Base-by-base conservation (phyloP, 495 filamentous ascomycete species). In the Oidiodendron maius region DNA sequence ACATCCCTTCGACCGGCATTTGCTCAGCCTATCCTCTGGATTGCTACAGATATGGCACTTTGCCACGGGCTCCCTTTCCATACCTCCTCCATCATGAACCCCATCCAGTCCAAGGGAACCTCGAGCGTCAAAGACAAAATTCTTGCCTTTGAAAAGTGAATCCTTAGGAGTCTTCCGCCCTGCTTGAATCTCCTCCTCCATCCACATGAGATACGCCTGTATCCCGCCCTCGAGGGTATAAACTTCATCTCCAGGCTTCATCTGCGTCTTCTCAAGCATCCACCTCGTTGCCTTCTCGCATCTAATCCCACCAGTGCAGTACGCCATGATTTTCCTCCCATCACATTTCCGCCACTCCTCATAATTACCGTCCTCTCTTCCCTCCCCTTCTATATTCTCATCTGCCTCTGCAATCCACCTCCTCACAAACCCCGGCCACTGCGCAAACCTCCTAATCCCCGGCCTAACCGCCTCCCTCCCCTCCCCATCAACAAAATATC, bases 61-160 rank as follows among this genome's bases (percentile, higher is more conserved):
- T 16, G 55, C 51, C 4, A 61, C 58, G 3, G 49, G 51, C 18
- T 57, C 43, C 16, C 11, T 3, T 2, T 17, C 39, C n/a, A 17
- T 25, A 2, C n/a, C 36, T 8, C 20, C n/a, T 5, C 9, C 39
- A 42, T 42, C 39, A 21, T 21, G 17, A 10, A 15, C 8, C 20
- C 38, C 38, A 5, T n/a, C 13, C 5, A 15, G 8, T 1, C 52
- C 55, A 15, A 37, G 46, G 2, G 55, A 50, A 1, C 58, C 58
- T 35, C 58, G 32, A 2, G 58, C 58, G 44, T 61, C 58, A 41
- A 61, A 61, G 16, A 61, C 58, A 26, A 53, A 61, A 35, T 61
- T 61, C 21, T 44, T 35, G 9, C 58, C 58, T 26, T 46, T 47
- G 35, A 61, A 61, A 8, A 61, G 35, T 18, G 39, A 46, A 1